Conservation (phyloP, 768 basidiomycete genomes). For the Pleurotus eryngii region DNA sequence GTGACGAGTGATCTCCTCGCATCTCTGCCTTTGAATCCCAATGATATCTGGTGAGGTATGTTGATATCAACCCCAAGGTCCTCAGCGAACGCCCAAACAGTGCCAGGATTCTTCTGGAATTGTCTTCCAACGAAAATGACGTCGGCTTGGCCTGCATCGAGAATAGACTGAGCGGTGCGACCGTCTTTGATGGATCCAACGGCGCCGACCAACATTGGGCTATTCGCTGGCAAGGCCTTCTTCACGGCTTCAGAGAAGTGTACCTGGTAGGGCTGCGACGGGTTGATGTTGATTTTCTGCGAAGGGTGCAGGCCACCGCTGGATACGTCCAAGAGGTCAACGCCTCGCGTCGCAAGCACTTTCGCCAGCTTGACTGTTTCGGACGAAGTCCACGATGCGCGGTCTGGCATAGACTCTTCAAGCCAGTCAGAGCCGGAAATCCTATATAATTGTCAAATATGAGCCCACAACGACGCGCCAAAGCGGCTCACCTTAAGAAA, state of each 20-base stretch:
- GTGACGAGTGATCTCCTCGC: conserved; percentile 1
- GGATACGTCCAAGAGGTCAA: conserved; percentile 76
- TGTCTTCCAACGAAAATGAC: conserved; percentile 49
- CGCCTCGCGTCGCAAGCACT: conserved; percentile 58
- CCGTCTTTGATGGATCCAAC: conserved; percentile 56
- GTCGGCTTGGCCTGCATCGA: conserved; percentile 60
- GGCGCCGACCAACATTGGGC: conserved; percentile 39
- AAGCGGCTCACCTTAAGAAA: conserved; percentile 54
- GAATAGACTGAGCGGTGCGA: conserved; percentile 51
- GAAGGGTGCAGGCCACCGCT: conserved; percentile 53
- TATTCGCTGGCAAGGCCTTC: conserved; percentile 33
- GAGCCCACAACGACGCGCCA: not conserved
- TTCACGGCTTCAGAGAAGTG: conserved; percentile 52
- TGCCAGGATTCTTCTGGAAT: conserved; percentile 60
- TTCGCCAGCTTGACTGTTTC: conserved; percentile 63
- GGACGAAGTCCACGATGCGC: conserved; percentile 64
- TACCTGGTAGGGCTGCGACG: conserved; percentile 46
- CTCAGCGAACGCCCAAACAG: conserved; percentile 51
- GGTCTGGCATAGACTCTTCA: conserved; percentile 51
- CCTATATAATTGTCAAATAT: conserved; percentile 23
- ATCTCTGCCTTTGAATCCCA: conserved; percentile 42
- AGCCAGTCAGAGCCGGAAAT: conserved; percentile 77
- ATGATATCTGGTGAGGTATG: conserved; percentile 51
- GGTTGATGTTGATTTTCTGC: conserved; percentile 32
- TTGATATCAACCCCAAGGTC: conserved; percentile 48